Conservation (phyloP, 805 yeast genomes). For the Yarrowia osloensis region DNA sequence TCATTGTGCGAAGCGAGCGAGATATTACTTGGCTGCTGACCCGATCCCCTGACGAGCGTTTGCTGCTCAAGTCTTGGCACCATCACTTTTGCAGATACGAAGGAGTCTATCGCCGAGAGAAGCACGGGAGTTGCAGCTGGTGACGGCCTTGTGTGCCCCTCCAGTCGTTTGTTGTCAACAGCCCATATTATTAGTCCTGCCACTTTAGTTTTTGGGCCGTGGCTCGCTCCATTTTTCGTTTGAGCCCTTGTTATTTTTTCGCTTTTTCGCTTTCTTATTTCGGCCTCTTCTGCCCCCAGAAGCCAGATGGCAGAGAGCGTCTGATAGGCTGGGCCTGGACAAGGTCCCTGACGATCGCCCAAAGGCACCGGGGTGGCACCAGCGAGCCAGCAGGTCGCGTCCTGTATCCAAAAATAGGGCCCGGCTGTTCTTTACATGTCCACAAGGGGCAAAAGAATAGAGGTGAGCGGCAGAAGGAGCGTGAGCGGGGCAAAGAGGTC, state of each 20-base stretch:
- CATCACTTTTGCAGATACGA: conserved; percentile 23
- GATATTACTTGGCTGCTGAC: not conserved
- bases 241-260: not conserved
- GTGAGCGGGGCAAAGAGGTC: not conserved
- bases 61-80: conserved; percentile 2
- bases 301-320: not conserved
- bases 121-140: conserved; percentile 11
- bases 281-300: not conserved
- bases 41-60: not conserved
- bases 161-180: conserved; percentile 16
- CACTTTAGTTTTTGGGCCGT: not conserved
- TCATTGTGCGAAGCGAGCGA: not conserved
- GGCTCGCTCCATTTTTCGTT: not conserved
- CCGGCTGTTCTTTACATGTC: not conserved
- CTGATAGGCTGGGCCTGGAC: conserved; percentile 10
- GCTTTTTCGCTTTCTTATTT: not conserved
- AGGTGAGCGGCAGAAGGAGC: not conserved
- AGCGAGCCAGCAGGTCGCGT: not conserved
- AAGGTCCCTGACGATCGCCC: conserved; percentile 19
- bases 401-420: not conserved
- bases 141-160: not conserved
- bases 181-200: not conserved
- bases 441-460: not conserved
- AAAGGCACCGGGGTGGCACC: not conserved
- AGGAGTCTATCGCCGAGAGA: conserved; percentile 9